These are phyloP conservation scores for Rhododendron vialii DNA, from an alignment of 148 eudicot genomes.

Conservation along the genomic window DNA sequence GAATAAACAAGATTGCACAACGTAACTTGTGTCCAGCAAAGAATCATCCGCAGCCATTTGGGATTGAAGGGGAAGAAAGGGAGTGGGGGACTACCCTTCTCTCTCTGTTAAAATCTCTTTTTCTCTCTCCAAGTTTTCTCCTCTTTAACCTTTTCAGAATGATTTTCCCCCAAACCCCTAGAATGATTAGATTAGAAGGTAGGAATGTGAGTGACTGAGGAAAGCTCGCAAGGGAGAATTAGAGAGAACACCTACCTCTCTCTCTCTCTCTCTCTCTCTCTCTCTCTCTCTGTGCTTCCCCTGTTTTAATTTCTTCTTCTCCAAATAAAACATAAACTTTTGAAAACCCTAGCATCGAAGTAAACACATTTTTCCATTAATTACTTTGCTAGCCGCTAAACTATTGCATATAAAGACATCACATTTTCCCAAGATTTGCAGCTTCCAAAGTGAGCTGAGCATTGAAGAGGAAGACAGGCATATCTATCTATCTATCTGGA, in stretches of 20 bases:
- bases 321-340: conserved; percentile 16
- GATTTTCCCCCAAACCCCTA: not conserved
- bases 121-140: not conserved
- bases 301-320: conserved; percentile 8
- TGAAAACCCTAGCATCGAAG: conserved; percentile 14
- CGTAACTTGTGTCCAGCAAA: not conserved
- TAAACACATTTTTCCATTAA: not conserved
- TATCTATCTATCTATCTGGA: not conserved
- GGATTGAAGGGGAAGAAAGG: not conserved
- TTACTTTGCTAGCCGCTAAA: not conserved
- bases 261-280: not conserved
- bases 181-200: conserved; percentile 24
- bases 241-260: conserved; percentile 10
- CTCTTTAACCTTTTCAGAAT: not conserved
- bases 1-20: not conserved
- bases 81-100: not conserved
- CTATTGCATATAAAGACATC: not conserved
- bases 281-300: not conserved
- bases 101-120: not conserved
- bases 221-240: conserved; percentile 7
- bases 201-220: conserved; percentile 16
- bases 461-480: not conserved
- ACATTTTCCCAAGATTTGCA: conserved; percentile 5
- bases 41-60: conserved; percentile 7
- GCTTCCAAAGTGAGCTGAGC: not conserved